These are phyloP conservation scores for Fraxinus xanthoxyloides DNA, from an alignment of 305 asterid species.

Conservation along the genomic window DNA sequence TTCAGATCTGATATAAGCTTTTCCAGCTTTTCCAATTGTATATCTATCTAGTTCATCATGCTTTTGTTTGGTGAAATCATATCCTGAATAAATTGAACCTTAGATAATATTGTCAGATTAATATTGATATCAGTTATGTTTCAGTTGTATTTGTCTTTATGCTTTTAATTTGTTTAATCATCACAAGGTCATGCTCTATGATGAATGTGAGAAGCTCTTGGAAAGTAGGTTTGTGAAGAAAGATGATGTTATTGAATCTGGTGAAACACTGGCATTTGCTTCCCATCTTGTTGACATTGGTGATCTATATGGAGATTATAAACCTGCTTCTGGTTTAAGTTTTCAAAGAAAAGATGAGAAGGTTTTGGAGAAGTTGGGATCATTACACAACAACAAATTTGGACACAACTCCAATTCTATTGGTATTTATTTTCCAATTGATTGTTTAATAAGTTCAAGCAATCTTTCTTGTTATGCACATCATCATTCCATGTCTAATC, in stretches of 20 bases:
- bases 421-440: slow-evolving; percentile 24
- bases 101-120: slow-evolving; percentile 10
- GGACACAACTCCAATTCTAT: slow-evolving; percentile 32
- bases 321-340: slow-evolving; percentile 32
- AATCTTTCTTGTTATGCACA: slow-evolving; percentile 17
- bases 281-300: slow-evolving; percentile 82
- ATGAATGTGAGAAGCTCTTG: slow-evolving; percentile 70
- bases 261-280: slow-evolving; percentile 60
- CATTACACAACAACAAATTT: slow-evolving; percentile 31
- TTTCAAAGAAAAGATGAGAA: slow-evolving; percentile 33
- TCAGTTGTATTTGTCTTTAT: not conserved
- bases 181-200: slow-evolving; percentile 65
- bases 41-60: slow-evolving; percentile 2
- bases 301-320: slow-evolving; percentile 52
- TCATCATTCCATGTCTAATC: slow-evolving; percentile 19
- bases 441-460: slow-evolving; percentile 9
- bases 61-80: slow-evolving; percentile 1
- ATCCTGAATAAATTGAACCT: slow-evolving; percentile 3
- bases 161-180: slow-evolving; percentile 11
- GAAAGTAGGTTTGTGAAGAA: slow-evolving; percentile 69
- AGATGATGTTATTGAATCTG: slow-evolving; percentile 57
- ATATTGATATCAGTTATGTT: slow-evolving; percentile 6
- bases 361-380: slow-evolving; percentile 26
- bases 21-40: not conserved
- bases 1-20: slow-evolving; percentile 2